Percentiles rank a stretch among this genome's conserved stretches.
phyloP scores from a whole-genome alignment of 345 rosid species.

The Xanthoceras sorbifolium region DNA sequence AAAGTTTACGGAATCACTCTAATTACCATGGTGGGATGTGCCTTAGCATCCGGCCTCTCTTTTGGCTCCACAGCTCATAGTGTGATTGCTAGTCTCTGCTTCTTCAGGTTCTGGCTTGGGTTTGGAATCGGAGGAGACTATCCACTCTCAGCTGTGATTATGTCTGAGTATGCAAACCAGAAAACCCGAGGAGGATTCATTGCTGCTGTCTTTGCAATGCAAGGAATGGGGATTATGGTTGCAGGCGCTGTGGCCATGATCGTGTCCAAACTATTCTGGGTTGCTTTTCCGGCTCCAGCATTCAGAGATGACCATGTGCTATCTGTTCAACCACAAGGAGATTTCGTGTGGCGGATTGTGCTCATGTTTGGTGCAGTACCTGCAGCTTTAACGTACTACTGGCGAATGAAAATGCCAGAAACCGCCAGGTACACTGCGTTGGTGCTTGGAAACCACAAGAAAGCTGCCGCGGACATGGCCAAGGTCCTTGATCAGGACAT shows the following conservation, averaged over 20 bases:
- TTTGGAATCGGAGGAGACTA: conserved; percentile 88
- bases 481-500: conserved; percentile 47
- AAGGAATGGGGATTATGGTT: conserved; percentile 65
- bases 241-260: conserved; percentile 62
- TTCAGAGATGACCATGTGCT: conserved; percentile 24
- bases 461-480: conserved; percentile 75
- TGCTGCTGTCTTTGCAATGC: conserved; percentile 82
- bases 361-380: conserved; percentile 84
- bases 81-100: conserved; percentile 59
- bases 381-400: conserved; percentile 68
- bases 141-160: conserved; percentile 77
- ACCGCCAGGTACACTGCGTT: conserved; percentile 77
- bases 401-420: conserved; percentile 87
- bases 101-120: conserved; percentile 88
- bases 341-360: conserved; percentile 70
- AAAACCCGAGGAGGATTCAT: conserved; percentile 72
- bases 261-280: conserved; percentile 49
- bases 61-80: conserved; percentile 50
- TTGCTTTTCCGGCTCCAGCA: conserved; percentile 30
- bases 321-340: conserved; percentile 63
- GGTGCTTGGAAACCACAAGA: conserved; percentile 56
- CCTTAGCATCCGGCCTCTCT: conserved; percentile 69
- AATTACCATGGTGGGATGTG: conserved; percentile 73
- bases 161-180: conserved; percentile 77
- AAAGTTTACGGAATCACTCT: conserved; percentile 79